phyloP scores from a whole-genome alignment of 2,329 filamentous ascomycete genomes.

The Apiospora phragmitis region DNA sequence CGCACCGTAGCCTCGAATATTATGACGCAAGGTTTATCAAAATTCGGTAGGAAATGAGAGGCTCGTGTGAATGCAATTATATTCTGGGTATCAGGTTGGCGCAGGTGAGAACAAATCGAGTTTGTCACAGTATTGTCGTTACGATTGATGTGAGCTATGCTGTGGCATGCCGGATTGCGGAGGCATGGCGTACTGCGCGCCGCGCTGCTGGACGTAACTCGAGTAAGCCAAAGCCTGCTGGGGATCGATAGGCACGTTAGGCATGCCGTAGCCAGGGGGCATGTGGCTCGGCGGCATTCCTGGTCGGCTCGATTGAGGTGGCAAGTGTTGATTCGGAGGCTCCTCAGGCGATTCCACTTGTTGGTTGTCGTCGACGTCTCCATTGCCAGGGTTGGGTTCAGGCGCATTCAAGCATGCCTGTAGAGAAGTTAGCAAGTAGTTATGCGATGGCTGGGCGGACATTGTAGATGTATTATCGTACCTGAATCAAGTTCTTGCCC shows the following conservation, averaged over 20 bases:
- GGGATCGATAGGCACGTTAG: slow-evolving; percentile 68
- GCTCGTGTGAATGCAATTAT: slow-evolving; percentile 51
- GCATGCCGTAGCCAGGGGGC: slow-evolving; percentile 59
- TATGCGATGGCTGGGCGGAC: background rate
- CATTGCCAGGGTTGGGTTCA: slow-evolving; percentile 78
- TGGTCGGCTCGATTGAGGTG: slow-evolving; percentile 61
- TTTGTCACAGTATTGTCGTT: slow-evolving; percentile 28
- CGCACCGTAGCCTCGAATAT: slow-evolving; percentile 43
- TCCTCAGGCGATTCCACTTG: slow-evolving; percentile 92
- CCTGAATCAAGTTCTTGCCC: slow-evolving; percentile 99
- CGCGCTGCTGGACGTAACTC: slow-evolving; percentile 76
- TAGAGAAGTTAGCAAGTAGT: slow-evolving; percentile 14
- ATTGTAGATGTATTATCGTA: slow-evolving; percentile 36
- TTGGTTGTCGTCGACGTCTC: slow-evolving; percentile 76
- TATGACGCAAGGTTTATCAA: slow-evolving; percentile 31
- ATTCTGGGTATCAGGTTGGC: slow-evolving; percentile 57
- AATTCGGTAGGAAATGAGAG: slow-evolving; percentile 33
- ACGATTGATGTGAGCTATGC: slow-evolving; percentile 80
- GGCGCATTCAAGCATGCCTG: slow-evolving; percentile 96
- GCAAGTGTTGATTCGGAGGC: slow-evolving; percentile 73
- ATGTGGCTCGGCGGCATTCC: slow-evolving; percentile 69
- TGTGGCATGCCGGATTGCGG: slow-evolving; percentile 77
- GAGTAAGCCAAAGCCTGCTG: slow-evolving; percentile 82
- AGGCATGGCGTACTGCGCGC: slow-evolving; percentile 76
- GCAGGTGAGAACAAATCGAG: slow-evolving; percentile 28